Base-by-base conservation (phyloP, 2,329 filamentous ascomycete genomes). In the Plectosphaerella plurivora region DNA sequence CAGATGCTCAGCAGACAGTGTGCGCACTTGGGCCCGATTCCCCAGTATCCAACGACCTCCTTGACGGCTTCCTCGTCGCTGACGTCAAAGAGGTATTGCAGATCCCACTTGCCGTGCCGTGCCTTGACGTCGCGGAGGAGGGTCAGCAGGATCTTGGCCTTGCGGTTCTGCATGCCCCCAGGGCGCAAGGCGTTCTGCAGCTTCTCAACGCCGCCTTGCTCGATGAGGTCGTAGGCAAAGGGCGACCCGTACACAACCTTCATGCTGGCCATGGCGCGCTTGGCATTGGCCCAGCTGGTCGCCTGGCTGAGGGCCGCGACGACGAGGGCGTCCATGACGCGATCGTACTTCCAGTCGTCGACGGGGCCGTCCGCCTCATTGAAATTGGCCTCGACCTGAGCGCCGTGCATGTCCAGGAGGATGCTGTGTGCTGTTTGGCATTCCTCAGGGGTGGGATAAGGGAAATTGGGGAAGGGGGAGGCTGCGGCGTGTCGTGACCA, bases 1-100 rank as follows among this genome's bases (percentile, higher is more conserved):
- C 52, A 53, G 12, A 53, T 51, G 12, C 49, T 51, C 44, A 53
- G 11, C 10, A 53, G 25, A 9, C 52, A 53, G 25, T 51, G 41
- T 1, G 48, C 52, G n/a, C 36, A 48, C 6, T 51, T 53, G 4
- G 37, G 47, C 11, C 52, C 52, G 7, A 53, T 28, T 3, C 52
- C 52, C 48, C 52, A 48, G 20, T 53, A 53, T 16, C 36, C 18
- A 2, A 53, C 20, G 7, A 53, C 28, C 18, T 53, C 52, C 42
- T 48, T 53, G 16, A 51, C 44, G 15, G 33, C 48, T 12, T 53
- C 48, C 9, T 42, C 49, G 16, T 53, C 49, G 18, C 25, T 51
- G 14, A 20, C 42, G 15, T 51, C 20, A n/a, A 53, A 48, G 20
- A 51, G 48, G 45, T 35, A 10, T 28, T 53, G 49, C 20, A 53